A percentile compares a stretch with the other conserved stretches of the same genome.
phyloP scores from a whole-genome alignment of 306 rosid species.

The Prunus mume region DNA sequence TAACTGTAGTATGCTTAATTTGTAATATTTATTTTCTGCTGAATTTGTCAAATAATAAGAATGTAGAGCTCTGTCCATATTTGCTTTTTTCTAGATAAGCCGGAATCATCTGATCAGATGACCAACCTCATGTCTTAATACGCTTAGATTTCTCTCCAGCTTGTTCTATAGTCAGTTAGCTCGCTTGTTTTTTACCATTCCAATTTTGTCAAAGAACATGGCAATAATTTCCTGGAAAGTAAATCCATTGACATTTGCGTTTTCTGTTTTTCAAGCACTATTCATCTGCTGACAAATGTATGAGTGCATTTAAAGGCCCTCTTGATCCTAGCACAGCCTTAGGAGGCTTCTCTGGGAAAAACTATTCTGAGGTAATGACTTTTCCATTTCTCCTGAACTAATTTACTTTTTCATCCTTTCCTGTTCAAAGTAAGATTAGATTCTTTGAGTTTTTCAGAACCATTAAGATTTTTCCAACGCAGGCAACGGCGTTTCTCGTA shows the following conservation, averaged over 20 bases:
- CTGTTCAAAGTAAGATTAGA: slow-evolving; percentile 16
- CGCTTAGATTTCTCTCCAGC: slow-evolving; percentile 10
- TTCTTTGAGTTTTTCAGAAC: slow-evolving; percentile 27
- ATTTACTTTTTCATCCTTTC: neutral
- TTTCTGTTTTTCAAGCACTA: slow-evolving; percentile 63
- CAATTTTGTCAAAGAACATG: neutral
- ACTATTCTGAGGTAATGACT: slow-evolving; percentile 75
- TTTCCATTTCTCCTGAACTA: neutral
- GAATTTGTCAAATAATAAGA: neutral
- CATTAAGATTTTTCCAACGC: slow-evolving; percentile 38
- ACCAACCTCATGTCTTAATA: neutral
- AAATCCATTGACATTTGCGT: slow-evolving; percentile 7
- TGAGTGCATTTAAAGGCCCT: slow-evolving; percentile 95
- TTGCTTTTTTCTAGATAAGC: neutral
- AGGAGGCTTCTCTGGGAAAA: slow-evolving; percentile 82
- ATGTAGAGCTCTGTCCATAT: neutral
- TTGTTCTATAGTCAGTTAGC: neutral
- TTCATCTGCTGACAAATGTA: slow-evolving; percentile 86
- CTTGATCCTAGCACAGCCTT: slow-evolving; percentile 97
- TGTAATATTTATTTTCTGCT: neutral
- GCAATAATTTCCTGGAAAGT: slow-evolving; percentile 1
- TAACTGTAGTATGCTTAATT: neutral
- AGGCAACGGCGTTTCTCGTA: slow-evolving; percentile 87
- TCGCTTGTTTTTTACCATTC: neutral
- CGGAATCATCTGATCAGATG: neutral